Evolutionary conservation across 1,284 basidiomycete genomes (phyloP).

Genomic region (Abortiporus biennis): DNA sequence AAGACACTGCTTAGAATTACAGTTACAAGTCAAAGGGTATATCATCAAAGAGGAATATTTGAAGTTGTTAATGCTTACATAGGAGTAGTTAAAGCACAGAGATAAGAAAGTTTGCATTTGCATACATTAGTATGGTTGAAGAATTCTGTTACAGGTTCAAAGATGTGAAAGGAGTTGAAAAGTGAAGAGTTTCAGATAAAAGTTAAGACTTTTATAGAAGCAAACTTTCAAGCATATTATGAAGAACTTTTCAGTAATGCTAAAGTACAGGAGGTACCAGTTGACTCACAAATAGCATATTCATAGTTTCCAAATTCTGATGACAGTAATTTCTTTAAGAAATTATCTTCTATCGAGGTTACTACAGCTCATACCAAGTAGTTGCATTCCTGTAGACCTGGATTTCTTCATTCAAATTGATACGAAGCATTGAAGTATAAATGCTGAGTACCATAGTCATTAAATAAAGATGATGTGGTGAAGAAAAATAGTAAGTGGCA

Average conservation of each 20-base stretch:
- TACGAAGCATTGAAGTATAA: conserved; percentile 25
- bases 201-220: conserved; percentile 21
- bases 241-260: conserved; percentile 14
- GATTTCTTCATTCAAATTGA: conserved; percentile 18
- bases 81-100: conserved; percentile 25
- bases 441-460: conserved; percentile 26
- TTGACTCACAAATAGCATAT: conserved; percentile 20
- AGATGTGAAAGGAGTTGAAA: conserved; percentile 21
- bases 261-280: conserved; percentile 9
- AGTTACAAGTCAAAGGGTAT: conserved; percentile 11
- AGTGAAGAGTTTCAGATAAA: conserved; percentile 19
- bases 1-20: conserved; percentile 28
- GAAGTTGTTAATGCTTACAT: conserved; percentile 22
- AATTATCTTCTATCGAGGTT: conserved; percentile 7
- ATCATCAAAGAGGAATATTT: conserved; percentile 14
- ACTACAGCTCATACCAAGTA: conserved; percentile 21
- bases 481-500: conserved; percentile 15
- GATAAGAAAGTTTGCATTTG: conserved; percentile 22
- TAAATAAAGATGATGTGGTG: conserved; percentile 17
- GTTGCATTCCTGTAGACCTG: conserved; percentile 23
- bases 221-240: conserved; percentile 23
- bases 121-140: conserved; percentile 24
- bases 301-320: conserved; percentile 13
- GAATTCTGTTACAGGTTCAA: conserved; percentile 19
- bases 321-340: conserved; percentile 5